A percentile compares a stretch with the other conserved stretches of the same genome.
Evolutionary conservation across 805 yeast species (phyloP).

Genomic region (Candida morakotiae): DNA sequence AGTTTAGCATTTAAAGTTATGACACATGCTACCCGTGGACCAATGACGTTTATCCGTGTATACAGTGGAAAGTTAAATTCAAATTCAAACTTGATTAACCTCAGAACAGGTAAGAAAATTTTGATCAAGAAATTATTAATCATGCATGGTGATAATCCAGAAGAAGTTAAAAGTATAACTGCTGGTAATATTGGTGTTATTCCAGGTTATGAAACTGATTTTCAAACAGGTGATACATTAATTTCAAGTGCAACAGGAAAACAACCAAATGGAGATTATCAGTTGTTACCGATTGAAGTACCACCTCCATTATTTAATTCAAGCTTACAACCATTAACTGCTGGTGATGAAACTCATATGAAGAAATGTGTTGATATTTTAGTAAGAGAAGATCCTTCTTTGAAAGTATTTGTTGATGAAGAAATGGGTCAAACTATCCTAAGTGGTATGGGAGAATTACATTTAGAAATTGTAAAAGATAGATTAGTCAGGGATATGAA

Average conservation of each 20-base stretch:
- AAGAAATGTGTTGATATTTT: constrained; percentile 63
- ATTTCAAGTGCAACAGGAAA: constrained; percentile 53
- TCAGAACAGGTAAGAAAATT: constrained; percentile 64
- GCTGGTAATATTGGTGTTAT: constrained; percentile 92
- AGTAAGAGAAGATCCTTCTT: constrained; percentile 87
- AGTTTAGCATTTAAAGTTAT: constrained; percentile 91
- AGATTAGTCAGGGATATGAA: constrained; percentile 76
- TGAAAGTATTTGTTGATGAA: constrained; percentile 66
- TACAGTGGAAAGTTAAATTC: constrained; percentile 74
- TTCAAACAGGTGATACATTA: constrained; percentile 89
- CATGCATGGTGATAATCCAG: constrained; percentile 87
- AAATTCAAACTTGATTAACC: constrained; percentile 60
- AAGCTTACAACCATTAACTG: constrained; percentile 74
- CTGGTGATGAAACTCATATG: constrained; percentile 75
- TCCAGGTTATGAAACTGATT: constrained; percentile 61
- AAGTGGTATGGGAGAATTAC: constrained; percentile 97
- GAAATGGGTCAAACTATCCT: constrained; percentile 86
- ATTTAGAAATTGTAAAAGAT: constrained; percentile 82
- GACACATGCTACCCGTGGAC: constrained; percentile 78
- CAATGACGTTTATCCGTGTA: constrained; percentile 81
- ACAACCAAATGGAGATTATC: constrained; percentile 39
- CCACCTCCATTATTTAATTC: constrained; percentile 95
- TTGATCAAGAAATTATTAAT: constrained; percentile 64
- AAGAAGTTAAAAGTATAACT: constrained; percentile 57
- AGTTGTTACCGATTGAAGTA: constrained; percentile 68